Evolutionary conservation across 2,329 filamentous ascomycete genomes (phyloP).

Genomic region (Colletotrichum sp.): DNA sequence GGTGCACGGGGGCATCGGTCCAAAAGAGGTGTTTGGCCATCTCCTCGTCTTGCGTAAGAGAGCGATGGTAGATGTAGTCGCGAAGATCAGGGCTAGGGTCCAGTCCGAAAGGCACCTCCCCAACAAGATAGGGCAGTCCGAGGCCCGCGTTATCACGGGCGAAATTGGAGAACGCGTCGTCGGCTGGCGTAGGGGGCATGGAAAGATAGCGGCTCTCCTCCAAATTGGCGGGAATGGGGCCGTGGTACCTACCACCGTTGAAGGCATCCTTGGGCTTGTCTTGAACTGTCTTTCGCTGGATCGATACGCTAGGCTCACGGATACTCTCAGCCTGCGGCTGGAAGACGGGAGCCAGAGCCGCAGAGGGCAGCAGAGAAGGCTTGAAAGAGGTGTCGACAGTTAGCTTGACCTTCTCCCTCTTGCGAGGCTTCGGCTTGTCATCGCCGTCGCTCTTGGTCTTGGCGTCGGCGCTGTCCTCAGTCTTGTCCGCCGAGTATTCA

Average conservation of each 20-base stretch:
- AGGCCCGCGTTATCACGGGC: slow-evolving; percentile 8
- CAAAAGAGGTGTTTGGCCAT: slow-evolving; percentile 66
- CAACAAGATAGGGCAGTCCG: slow-evolving; percentile 59
- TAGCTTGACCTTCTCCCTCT: slow-evolving; percentile 5
- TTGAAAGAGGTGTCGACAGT: slow-evolving; percentile 24
- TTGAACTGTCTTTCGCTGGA: background rate
- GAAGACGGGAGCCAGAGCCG: slow-evolving; percentile 55
- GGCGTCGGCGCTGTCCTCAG: background rate
- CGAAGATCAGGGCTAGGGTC: slow-evolving; percentile 43
- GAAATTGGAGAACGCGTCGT: slow-evolving; percentile 11
- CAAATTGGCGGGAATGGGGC: background rate
- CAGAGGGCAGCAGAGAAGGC: slow-evolving; percentile 45
- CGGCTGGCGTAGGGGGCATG: slow-evolving; percentile 11
- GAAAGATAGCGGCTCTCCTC: slow-evolving; percentile 1
- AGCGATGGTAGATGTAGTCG: slow-evolving; percentile 60
- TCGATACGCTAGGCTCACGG: background rate
- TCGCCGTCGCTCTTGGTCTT: background rate
- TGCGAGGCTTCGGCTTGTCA: background rate
- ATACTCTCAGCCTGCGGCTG: slow-evolving; percentile 40
- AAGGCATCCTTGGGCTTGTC: background rate
- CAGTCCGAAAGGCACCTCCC: slow-evolving; percentile 51
- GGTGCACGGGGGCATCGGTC: slow-evolving; percentile 58
- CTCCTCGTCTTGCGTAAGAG: slow-evolving; percentile 63
- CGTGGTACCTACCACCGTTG: background rate
- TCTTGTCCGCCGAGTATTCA: slow-evolving; percentile 42